Evolutionary conservation across 768 basidiomycete genomes (phyloP).

Genomic region (Vararia minispora): DNA sequence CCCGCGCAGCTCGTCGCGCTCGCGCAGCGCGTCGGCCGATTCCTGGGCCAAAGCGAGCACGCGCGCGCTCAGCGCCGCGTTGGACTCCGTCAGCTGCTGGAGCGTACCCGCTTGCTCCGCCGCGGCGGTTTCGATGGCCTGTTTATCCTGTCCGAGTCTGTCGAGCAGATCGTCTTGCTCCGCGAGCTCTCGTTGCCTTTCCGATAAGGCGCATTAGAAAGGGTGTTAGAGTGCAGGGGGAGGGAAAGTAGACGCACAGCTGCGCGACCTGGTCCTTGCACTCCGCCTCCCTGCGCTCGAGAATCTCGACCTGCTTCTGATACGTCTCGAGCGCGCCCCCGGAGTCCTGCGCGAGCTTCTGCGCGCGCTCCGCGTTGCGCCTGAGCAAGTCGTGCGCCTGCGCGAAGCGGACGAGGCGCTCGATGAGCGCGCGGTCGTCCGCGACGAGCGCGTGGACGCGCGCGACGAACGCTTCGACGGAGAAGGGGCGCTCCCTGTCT

Average conservation of each 20-base stretch:
- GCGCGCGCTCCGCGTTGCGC: slow-evolving; percentile 84
- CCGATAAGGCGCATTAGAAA: slow-evolving; percentile 5
- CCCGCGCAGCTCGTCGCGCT: slow-evolving; percentile 56
- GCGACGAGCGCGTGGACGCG: slow-evolving; percentile 73
- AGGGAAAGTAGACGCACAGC: slow-evolving; percentile 33
- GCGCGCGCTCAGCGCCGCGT: slow-evolving; percentile 63
- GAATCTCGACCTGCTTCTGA: slow-evolving; percentile 71
- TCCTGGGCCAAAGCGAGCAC: slow-evolving; percentile 64
- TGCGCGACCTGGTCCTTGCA: slow-evolving; percentile 40
- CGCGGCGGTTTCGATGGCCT: slow-evolving; percentile 54
- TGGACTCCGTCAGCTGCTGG: slow-evolving; percentile 65
- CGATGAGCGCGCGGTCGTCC: slow-evolving; percentile 78
- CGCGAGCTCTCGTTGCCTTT: slow-evolving; percentile 61
- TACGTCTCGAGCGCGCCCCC: slow-evolving; percentile 75
- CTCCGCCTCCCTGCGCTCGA: slow-evolving; percentile 63
- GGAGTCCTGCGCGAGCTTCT: slow-evolving; percentile 82
- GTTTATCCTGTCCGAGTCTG: slow-evolving; percentile 47
- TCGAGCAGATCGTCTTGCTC: slow-evolving; percentile 53
- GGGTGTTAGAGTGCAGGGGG: background rate
- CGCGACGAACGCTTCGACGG: slow-evolving; percentile 63
- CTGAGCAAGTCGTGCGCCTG: slow-evolving; percentile 86
- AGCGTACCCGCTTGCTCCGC: slow-evolving; percentile 67
- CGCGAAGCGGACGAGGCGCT: slow-evolving; percentile 74
- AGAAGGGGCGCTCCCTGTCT: slow-evolving; percentile 32
- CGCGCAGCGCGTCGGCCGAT: slow-evolving; percentile 47